A percentile compares a stretch with the other conserved stretches of the same genome.
Conservation (phyloP, 2,329 filamentous ascomycete genomes). For the Colletotrichum nymphaeae region DNA sequence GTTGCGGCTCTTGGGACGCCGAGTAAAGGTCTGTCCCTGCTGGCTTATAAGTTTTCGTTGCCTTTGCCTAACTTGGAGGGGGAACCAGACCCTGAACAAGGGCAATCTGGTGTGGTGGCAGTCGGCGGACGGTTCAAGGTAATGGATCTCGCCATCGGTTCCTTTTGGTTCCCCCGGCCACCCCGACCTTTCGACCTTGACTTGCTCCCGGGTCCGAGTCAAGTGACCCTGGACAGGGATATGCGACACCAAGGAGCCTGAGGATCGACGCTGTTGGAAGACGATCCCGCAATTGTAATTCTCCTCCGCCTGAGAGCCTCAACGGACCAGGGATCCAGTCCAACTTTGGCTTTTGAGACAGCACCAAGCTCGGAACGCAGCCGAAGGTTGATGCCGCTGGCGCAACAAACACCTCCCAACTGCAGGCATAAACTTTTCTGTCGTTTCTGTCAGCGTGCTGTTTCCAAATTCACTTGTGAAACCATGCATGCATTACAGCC, state of each 20-base stretch:
- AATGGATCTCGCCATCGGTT: background rate
- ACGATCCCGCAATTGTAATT: background rate
- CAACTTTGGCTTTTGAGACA: slow-evolving; percentile 27
- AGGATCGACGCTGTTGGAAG: slow-evolving; percentile 26
- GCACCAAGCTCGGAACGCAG: slow-evolving; percentile 25
- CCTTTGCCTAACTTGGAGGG: slow-evolving; percentile 11
- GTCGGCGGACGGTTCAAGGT: background rate
- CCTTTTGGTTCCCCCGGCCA: background rate
- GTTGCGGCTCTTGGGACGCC: slow-evolving; percentile 1
- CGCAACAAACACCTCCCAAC: slow-evolving; percentile 2
- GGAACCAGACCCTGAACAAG: background rate
- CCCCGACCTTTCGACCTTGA: background rate
- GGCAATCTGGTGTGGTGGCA: background rate
- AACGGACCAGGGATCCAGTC: slow-evolving; percentile 6
- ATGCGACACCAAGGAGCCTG: slow-evolving; percentile 20
- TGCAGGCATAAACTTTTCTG: slow-evolving; percentile 26
- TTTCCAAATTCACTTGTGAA: slow-evolving; percentile 33
- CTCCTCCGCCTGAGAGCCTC: slow-evolving; percentile 4
- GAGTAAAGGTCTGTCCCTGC: slow-evolving; percentile 9
- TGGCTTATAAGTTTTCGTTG: background rate
- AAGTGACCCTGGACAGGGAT: slow-evolving; percentile 27
- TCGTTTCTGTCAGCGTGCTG: slow-evolving; percentile 15
- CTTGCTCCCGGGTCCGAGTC: slow-evolving; percentile 7
- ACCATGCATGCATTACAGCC: slow-evolving; percentile 26
- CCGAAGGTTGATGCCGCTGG: slow-evolving; percentile 27